Conservation (phyloP, 352 stramenopile genomes). For the Phytophthora meadii region DNA sequence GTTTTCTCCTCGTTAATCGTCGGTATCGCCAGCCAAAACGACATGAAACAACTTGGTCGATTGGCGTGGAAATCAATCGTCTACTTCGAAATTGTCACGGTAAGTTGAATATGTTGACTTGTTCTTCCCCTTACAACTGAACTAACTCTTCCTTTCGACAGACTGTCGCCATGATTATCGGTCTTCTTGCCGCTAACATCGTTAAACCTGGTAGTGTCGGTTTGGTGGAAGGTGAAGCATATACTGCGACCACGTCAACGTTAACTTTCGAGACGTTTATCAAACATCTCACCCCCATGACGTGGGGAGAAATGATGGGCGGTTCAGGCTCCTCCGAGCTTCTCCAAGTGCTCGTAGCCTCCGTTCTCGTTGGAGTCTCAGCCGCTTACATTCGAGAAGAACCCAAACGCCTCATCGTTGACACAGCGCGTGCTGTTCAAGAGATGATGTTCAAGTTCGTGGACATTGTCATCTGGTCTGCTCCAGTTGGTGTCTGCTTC, state of each 20-base stretch:
- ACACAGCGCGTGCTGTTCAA: slow-evolving; percentile 39
- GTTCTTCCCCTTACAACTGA: too few species aligned
- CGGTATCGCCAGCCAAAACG: slow-evolving; percentile 46
- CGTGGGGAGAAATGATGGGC: slow-evolving; percentile 64
- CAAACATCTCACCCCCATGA: slow-evolving; percentile 58
- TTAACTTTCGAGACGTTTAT: slow-evolving; percentile 55
- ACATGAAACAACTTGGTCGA: slow-evolving; percentile 52
- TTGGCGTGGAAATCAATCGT: slow-evolving; percentile 55
- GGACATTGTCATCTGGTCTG: slow-evolving; percentile 56
- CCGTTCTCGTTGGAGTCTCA: slow-evolving; percentile 42
- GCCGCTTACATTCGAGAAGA: slow-evolving; percentile 33
- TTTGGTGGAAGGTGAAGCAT: slow-evolving; percentile 33
- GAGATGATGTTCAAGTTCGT: slow-evolving; percentile 66
- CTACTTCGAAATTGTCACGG: slow-evolving; percentile 60
- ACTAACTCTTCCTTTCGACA: not conserved
- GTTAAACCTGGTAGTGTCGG: slow-evolving; percentile 46
- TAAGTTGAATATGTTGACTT: not conserved
- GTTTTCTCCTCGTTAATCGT: slow-evolving; percentile 61
- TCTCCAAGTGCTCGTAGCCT: slow-evolving; percentile 50
- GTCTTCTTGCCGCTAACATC: slow-evolving; percentile 53
- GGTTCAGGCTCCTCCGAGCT: slow-evolving; percentile 48
- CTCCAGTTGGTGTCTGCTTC: slow-evolving; percentile 52
- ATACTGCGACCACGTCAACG: slow-evolving; percentile 21
- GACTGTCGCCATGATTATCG: slow-evolving; percentile 48
- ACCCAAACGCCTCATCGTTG: slow-evolving; percentile 42